Conservation (phyloP, 2,329 filamentous ascomycete species). For the Ceratocystis eucalypticola region DNA sequence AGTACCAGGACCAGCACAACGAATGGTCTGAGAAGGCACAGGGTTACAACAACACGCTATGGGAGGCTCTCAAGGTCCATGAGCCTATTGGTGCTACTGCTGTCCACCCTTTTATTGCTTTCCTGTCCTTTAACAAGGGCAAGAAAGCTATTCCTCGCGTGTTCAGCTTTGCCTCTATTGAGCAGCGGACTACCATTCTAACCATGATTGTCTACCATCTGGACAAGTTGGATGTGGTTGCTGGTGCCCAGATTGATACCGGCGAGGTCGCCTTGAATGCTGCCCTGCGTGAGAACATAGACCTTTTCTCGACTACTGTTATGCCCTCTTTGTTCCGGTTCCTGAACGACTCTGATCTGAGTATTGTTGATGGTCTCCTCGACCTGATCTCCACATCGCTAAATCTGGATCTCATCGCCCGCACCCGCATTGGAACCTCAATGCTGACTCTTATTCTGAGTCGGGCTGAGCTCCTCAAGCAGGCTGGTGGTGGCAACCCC, state of each 20-base stretch:
- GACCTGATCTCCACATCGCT: conserved; percentile 72
- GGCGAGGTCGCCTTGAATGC: conserved; percentile 61
- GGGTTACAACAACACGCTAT: conserved; percentile 64
- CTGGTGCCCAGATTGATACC: conserved; percentile 58
- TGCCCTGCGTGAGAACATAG: conserved; percentile 76
- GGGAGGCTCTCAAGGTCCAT: conserved; percentile 80
- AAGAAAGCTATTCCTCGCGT: conserved; percentile 92
- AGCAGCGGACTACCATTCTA: conserved; percentile 86
- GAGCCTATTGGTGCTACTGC: conserved; percentile 71
- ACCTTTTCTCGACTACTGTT: conserved; percentile 75
- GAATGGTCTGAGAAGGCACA: conserved; percentile 65
- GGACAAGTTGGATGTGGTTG: conserved; percentile 80
- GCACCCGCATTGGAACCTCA: conserved; percentile 75
- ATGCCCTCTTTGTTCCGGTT: conserved; percentile 84
- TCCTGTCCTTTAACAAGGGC: conserved; percentile 86
- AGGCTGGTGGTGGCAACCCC: conserved; percentile 56
- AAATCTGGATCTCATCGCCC: conserved; percentile 71
- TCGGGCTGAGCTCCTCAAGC: conserved; percentile 84
- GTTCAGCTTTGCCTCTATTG: conserved; percentile 81
- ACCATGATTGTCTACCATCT: conserved; percentile 94
- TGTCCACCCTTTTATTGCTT: conserved; percentile 87
- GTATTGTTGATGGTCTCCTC: conserved; percentile 81
- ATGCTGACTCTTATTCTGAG: conserved; percentile 91
- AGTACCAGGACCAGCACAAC: conserved; percentile 58
- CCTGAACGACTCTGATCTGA: conserved; percentile 77